Base-by-base conservation (phyloP, 164 flowering plant species). In the Magnolia kwangsiensis region DNA sequence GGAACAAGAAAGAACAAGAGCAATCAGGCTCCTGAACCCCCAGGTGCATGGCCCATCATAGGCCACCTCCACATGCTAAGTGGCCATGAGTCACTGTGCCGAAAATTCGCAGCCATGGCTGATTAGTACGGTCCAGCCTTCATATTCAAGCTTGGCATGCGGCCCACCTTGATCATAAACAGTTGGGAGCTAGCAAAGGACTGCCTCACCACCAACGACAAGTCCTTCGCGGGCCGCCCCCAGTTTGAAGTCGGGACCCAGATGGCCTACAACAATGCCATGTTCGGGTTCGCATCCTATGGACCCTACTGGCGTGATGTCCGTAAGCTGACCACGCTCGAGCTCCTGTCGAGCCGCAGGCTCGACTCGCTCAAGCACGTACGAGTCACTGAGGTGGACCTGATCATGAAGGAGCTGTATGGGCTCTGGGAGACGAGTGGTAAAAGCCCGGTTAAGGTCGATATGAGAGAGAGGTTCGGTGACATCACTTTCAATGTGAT, bases 401-500 rank as follows among this genome's bases (percentile, higher is more conserved):
- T 16, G 2, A 67, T 18, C 23, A 73, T 74, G 21, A 69, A 68
- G 20, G 63, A 69, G 10, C 16, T 78, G 19, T 67, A 77, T 29
- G 45, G 55, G 50, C 49, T 65, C 4, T 77, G 79, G 61, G 59
- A 13, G 21, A 59, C 7, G 63, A 50, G 67, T 20, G n/a, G 50
- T 8, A 10, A 16, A 14, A 50, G n/a, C n/a, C 50, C 64, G 68
- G 23, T 72, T 20, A 8, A 61, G n/a, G n/a, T n/a, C n/a, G n/a
- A n/a, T n/a, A n/a, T n/a, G n/a, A n/a, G n/a, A n/a, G n/a, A n/a
- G n/a, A n/a, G n/a, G n/a, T n/a, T n/a, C n/a, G n/a, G 70, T 0
- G 78, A 77, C 23, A 16, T 89, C 63, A 71, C 81, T 2, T 79
- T 82, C 37, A 85, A 84, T 58, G 76, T 72, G 8, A 74, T 87